Evolutionary conservation across 176 grass and related monocot species (phyloP), one percentile per base, ranked within the genome.

Genomic region (Raddia distichophylla): DNA sequence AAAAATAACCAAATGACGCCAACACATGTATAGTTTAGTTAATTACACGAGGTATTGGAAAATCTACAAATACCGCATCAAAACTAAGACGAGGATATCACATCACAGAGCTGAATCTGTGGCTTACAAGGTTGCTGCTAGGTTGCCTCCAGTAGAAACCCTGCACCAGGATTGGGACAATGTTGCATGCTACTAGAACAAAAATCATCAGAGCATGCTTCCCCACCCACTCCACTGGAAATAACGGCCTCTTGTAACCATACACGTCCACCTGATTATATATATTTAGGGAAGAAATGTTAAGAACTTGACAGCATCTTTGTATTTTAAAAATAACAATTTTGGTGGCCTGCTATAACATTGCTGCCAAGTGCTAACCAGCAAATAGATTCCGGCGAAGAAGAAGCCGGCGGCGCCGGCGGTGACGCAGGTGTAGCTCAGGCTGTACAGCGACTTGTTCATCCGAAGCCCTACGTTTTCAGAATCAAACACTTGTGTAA

Each of bases 371-470:
- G 89, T 60, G 83, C 94, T 0, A n/a, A 97, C 91, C 94, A 97
- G 75, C 11, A 90, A 49, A 75, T 94, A 97, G 17, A 94, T 90
- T 50, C n/a, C 85, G 3, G 82, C 45, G 6, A 97, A 88, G 40
- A 94, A 86, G 17, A 94, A 40, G 9, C 94, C 89, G 5, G 94
- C 91, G 0, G 85, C 66, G 42, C 91, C 94, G 5, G 87, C 54
- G 16, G 94, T 94, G 17, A 94, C 61, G 5, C 82, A 91, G 27
- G 94, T 86, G 56, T 97, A 97, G 73, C 94, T 97, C 37, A 90
- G 64, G 34, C 87, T 88, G 73, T 94, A 97, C 51, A 97, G 34
- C 8, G 89, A 90, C 77, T 97, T 97, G 68, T 97, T 97, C 27
- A 97, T 82, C 5, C 15, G 84, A 18, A 97, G 18, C 27, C 94